phyloP scores from a whole-genome alignment of 768 basidiomycete genomes.

The Pleurotus sapidus region DNA sequence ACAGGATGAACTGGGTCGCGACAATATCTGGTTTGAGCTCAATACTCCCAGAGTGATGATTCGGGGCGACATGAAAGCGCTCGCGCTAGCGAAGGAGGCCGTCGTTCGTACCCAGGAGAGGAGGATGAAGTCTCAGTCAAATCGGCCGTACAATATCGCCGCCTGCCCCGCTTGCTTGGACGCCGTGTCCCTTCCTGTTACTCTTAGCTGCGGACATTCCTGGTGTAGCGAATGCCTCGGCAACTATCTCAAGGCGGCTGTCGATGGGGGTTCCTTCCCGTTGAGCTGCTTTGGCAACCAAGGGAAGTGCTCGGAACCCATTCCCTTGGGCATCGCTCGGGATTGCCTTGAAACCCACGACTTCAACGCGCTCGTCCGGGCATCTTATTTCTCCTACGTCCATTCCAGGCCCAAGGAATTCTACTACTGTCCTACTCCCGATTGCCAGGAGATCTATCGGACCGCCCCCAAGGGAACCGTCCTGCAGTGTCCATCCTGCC shows the following conservation, averaged over 20 bases:
- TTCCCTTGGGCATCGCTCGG: conserved; percentile 52
- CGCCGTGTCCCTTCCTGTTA: conserved; percentile 46
- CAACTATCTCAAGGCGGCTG: conserved; percentile 55
- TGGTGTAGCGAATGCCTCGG: conserved; percentile 67
- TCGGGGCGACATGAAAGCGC: conserved; percentile 50
- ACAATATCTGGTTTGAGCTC: conserved; percentile 53
- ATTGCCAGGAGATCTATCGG: conserved; percentile 75
- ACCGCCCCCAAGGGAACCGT: conserved; percentile 38
- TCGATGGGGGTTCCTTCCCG: conserved; percentile 62
- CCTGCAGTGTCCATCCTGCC: conserved; percentile 56
- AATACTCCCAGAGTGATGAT: conserved; percentile 41
- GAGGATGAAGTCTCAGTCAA: conserved; percentile 10
- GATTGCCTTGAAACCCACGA: conserved; percentile 47
- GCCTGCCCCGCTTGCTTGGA: conserved; percentile 73
- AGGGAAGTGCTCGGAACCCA: conserved; percentile 52
- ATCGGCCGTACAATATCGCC: conserved; percentile 14
- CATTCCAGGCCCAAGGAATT: conserved; percentile 60
- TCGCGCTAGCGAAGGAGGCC: conserved; percentile 39
- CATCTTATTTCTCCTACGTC: conserved; percentile 61
- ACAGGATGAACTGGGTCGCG: conserved; percentile 48
- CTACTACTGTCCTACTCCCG: conserved; percentile 75
- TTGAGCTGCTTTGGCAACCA: conserved; percentile 69
- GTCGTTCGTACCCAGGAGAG: conserved; percentile 29
- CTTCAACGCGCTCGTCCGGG: conserved; percentile 52
- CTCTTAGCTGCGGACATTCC: conserved; percentile 60